phyloP scores from a whole-genome alignment of 2,329 filamentous ascomycete genomes.

The Hypoxylon sp. region DNA sequence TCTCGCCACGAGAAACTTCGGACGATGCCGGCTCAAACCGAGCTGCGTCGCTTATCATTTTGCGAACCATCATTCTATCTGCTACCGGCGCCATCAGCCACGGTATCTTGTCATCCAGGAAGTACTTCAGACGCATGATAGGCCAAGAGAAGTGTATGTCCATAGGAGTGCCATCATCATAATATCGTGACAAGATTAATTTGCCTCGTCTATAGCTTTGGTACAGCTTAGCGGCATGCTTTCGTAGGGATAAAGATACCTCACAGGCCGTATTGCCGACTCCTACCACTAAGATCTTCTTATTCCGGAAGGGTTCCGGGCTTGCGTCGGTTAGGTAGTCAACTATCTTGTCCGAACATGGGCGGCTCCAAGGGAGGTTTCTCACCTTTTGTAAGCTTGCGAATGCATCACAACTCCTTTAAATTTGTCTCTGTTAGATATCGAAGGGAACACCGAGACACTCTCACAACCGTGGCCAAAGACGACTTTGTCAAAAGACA shows the following conservation, averaged over 20 bases:
- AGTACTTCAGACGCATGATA: conserved; percentile 43
- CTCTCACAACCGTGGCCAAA: conserved; percentile 42
- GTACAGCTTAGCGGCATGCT: conserved; percentile 40
- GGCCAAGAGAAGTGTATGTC: conserved; percentile 43
- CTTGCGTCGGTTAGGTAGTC: conserved; percentile 11
- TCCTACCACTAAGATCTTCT: conserved; percentile 45
- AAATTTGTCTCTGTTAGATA: conserved; percentile 42
- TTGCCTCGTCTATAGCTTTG: conserved; percentile 43
- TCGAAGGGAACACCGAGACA: conserved; percentile 35
- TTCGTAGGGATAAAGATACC: conserved; percentile 28
- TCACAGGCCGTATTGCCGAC: conserved; percentile 47
- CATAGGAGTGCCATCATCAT: conserved; percentile 39
- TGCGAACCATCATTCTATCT: conserved; percentile 38
- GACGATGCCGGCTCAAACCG: conserved; percentile 30
- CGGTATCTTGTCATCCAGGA: conserved; percentile 42
- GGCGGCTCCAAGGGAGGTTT: background rate
- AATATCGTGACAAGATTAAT: conserved; percentile 40
- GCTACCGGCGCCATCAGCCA: conserved; percentile 34
- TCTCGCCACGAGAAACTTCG: conserved; percentile 17
- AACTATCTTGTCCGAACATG: background rate
- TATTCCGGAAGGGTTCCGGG: conserved; percentile 34
- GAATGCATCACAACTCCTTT: conserved; percentile 45
- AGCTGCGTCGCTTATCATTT: conserved; percentile 46
- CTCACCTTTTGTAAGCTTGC: conserved; percentile 45
- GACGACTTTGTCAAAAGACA: conserved; percentile 45